These are phyloP conservation scores for Chrysoporthe austroafricana DNA, from an alignment of 2,329 filamentous ascomycete genomes.

Conservation along the genomic window DNA sequence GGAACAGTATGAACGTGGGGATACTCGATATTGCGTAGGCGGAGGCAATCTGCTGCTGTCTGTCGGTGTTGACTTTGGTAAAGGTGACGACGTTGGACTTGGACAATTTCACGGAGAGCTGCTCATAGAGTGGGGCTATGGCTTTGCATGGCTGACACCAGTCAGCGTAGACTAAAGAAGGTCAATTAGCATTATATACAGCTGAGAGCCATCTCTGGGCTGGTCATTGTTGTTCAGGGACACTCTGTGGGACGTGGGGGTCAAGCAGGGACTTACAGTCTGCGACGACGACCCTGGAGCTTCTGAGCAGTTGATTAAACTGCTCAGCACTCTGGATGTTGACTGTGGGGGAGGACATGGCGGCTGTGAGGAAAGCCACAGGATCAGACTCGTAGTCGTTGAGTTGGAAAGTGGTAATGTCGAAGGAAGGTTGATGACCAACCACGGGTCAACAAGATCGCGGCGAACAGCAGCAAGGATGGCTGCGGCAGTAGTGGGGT, in stretches of 20 bases:
- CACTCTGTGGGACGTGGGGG: background rate
- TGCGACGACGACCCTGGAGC: constrained; percentile 79
- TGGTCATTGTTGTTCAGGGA: background rate
- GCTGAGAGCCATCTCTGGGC: background rate
- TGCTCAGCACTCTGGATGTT: constrained; percentile 58
- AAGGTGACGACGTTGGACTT: constrained; percentile 77
- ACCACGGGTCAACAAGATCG: background rate
- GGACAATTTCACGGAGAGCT: constrained; percentile 72
- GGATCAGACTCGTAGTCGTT: background rate
- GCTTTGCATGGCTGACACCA: constrained; percentile 85
- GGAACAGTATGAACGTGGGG: constrained; percentile 92
- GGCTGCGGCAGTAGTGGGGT: background rate
- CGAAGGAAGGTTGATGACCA: background rate
- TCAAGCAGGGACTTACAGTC: constrained; percentile 70
- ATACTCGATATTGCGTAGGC: constrained; percentile 76
- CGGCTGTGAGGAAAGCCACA: constrained; percentile 2
- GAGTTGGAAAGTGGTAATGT: background rate
- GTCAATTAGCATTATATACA: constrained; percentile 4
- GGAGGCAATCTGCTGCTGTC: constrained; percentile 72
- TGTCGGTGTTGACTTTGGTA: constrained; percentile 83
- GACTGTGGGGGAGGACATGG: constrained; percentile 37
- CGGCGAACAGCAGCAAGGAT: too few relatives aligned
- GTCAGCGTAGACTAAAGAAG: constrained; percentile 75
- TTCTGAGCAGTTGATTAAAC: constrained; percentile 69
- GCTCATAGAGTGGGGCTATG: constrained; percentile 82